Base-by-base conservation (phyloP, 1,284 basidiomycete species). In the Sanguinoderma infundibulare region DNA sequence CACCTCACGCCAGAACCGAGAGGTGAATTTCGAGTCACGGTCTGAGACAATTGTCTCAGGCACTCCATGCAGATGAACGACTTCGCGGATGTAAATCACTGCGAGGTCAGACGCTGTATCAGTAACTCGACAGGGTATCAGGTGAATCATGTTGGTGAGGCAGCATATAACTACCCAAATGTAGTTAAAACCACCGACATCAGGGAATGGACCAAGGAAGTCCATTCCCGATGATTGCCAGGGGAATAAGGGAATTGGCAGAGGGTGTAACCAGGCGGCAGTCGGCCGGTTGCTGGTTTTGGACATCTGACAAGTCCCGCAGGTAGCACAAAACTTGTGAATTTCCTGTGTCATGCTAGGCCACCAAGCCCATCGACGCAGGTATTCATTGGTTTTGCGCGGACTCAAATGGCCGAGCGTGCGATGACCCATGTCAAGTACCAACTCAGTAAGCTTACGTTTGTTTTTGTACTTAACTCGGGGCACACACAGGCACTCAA, bases 11-110 rank as follows among this genome's bases (percentile, higher is more conserved):
- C 76, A 78, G 67, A 72, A 78, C 52, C 59, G 63, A 0, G 75
- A 73, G 0, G 73, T 78, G 61, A 79, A 78, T 53, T 75, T 74
- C 0, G 72, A 61, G 51, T 78, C 76, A 1, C 70, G 53, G 47
- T 74, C 67, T 0, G 67, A 72, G 0, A 74, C 69, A 1, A 74
- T 72, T 0, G 58, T 61, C 4, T 61, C 53, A 0, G 70, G 66
- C 2, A 73, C 7, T 0, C 73, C 69, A 50, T 74, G 73, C 1
- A 72, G 47, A 22, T 69, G 28, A 7, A 72, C 68, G 7, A 72
- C 62, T 14, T 78, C 74, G 34, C 65, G 46, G 0, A 77, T 6
- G 53, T 72, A 78, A 8, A 76, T 63, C 64, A 61, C 72, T 7
- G 76, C 76, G 5, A 79, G 44, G 12, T 76, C 67, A 0, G 68